These are phyloP conservation scores for Cladosporium halotolerans DNA, from an alignment of 2,329 filamentous ascomycete species.

Conservation along the genomic window DNA sequence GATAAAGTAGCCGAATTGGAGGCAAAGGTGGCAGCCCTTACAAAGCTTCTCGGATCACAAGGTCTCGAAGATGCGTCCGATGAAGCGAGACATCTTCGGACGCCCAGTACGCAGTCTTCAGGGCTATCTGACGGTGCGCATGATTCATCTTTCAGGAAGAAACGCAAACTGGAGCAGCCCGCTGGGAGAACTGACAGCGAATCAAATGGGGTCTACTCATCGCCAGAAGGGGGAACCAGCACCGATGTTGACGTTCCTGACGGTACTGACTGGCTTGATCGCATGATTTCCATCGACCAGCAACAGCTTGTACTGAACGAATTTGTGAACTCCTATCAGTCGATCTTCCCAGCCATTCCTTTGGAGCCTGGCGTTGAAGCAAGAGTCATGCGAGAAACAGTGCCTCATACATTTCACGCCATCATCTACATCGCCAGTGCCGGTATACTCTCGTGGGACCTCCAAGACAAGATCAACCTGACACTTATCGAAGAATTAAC, in stretches of 20 bases:
- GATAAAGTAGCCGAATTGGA: constrained; percentile 25
- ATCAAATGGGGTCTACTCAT: constrained; percentile 4
- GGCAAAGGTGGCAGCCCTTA: constrained; percentile 25
- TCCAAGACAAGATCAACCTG: constrained; percentile 57
- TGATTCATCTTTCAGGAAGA: constrained; percentile 7
- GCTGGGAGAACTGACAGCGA: not conserved
- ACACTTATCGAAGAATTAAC: constrained; percentile 66
- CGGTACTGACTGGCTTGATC: constrained; percentile 15
- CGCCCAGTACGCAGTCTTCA: not conserved
- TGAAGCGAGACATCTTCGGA: not conserved
- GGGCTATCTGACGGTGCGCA: not conserved
- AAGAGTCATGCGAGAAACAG: constrained; percentile 13
- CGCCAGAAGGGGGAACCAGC: not conserved
- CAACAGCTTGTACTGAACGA: constrained; percentile 18
- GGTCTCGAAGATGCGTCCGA: constrained; percentile 15
- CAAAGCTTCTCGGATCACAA: constrained; percentile 22
- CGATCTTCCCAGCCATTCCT: constrained; percentile 19
- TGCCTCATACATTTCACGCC: constrained; percentile 50
- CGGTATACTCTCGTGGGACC: constrained; percentile 43
- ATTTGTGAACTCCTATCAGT: constrained; percentile 18
- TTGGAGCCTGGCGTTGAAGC: constrained; percentile 12
- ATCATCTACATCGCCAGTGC: constrained; percentile 49
- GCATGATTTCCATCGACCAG: constrained; percentile 14
- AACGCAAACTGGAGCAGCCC: constrained; percentile 11
- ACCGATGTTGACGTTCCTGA: not conserved